Conservation (phyloP, 257 asterid species). For the Agastache rugosa region DNA sequence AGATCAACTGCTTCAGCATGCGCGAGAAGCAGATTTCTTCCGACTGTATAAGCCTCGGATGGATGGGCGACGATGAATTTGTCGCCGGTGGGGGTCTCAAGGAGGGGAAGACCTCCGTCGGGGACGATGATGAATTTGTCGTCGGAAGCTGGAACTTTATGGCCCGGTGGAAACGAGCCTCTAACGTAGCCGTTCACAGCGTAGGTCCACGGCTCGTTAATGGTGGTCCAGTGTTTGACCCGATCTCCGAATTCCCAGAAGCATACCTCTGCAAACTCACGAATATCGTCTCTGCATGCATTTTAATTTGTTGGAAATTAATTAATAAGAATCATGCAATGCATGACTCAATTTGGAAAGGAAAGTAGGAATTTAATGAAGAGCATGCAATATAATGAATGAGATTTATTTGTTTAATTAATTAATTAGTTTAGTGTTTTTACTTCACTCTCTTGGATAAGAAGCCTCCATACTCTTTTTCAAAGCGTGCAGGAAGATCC, state of each 20-base stretch:
- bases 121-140: not conserved
- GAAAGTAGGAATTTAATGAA: too few species aligned
- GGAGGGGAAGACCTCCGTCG: too few species aligned
- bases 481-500: constrained; percentile 30
- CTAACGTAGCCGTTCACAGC: constrained; percentile 5
- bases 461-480: constrained; percentile 41
- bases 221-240: constrained; percentile 45
- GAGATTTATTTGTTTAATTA: not conserved
- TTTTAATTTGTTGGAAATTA: too few species aligned
- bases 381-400: too few species aligned
- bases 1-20: constrained; percentile 44
- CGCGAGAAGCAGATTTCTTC: constrained; percentile 43
- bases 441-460: constrained; percentile 6
- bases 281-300: constrained; percentile 37
- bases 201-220: constrained; percentile 48
- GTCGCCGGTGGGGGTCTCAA: too few species aligned
- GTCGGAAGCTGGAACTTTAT: not conserved
- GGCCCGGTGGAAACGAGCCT: constrained; percentile 30
- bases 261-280: constrained; percentile 42
- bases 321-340: too few species aligned
- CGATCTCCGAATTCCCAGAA: constrained; percentile 51
- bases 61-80: not conserved
- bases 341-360: too few species aligned
- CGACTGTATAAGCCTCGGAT: constrained; percentile 39
- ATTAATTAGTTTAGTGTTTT: not conserved